A percentile compares a stretch with the other conserved stretches of the same genome.
These are phyloP conservation scores for Pestalotiopsis sp. DNA, from an alignment of 2,329 filamentous ascomycete species.

Conservation along the genomic window DNA sequence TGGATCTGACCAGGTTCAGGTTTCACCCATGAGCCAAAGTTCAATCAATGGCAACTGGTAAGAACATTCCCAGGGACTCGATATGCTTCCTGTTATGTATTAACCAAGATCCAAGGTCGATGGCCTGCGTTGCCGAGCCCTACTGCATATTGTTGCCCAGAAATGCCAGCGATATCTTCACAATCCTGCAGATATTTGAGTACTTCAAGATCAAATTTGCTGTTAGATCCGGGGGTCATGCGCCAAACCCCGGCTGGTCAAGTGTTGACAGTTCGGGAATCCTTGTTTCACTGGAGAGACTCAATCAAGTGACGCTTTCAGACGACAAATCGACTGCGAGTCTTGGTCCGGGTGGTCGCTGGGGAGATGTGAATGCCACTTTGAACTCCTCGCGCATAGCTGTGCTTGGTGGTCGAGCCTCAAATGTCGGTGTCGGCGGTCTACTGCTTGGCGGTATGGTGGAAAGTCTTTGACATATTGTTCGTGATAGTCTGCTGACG, in stretches of 20 bases:
- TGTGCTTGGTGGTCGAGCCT: constrained; percentile 15
- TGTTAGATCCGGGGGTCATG: constrained; percentile 35
- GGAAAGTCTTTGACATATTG: constrained; percentile 15
- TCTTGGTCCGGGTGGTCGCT: constrained; percentile 12
- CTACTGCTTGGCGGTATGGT: constrained; percentile 19
- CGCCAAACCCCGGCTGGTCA: constrained; percentile 16
- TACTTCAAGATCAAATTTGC: constrained; percentile 26
- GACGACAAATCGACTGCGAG: constrained; percentile 24
- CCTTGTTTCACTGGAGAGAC: constrained; percentile 16
- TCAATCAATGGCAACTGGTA: constrained; percentile 14
- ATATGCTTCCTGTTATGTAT: constrained; percentile 1
- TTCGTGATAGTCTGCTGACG: constrained; percentile 1
- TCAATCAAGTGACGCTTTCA: constrained; percentile 14
- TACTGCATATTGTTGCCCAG: neutral
- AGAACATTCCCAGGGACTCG: neutral
- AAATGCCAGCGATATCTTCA: constrained; percentile 25
- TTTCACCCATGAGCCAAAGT: constrained; percentile 11
- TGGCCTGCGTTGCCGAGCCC: neutral
- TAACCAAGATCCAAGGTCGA: constrained; percentile 6
- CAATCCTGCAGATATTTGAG: constrained; percentile 25
- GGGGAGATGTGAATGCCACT: constrained; percentile 14
- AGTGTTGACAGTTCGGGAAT: constrained; percentile 21
- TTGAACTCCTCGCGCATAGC: constrained; percentile 2
- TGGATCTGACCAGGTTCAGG: neutral
- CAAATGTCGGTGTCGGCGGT: constrained; percentile 15